These are phyloP conservation scores for Austroboletus niveus DNA, from an alignment of 1,284 basidiomycete genomes.

Conservation along the genomic window DNA sequence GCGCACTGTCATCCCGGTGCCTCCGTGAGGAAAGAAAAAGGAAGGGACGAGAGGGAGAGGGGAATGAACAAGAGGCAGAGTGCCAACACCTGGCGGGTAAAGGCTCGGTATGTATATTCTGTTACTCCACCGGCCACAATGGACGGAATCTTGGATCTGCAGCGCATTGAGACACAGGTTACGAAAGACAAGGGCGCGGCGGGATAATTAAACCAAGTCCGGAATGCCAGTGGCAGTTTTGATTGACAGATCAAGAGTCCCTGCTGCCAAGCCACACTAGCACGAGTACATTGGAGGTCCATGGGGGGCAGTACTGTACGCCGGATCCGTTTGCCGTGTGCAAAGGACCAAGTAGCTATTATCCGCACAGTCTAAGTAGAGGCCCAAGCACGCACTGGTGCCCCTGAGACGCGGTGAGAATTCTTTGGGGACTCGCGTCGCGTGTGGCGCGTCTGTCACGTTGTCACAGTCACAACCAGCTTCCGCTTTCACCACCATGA, in stretches of 20 bases:
- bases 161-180: too few relatives aligned
- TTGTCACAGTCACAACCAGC: slow-evolving; percentile 9
- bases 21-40: not conserved
- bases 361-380: too few relatives aligned
- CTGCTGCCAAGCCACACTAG: slow-evolving; percentile 1
- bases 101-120: not conserved
- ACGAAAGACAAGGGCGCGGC: too few relatives aligned
- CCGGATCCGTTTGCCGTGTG: too few relatives aligned
- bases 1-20: slow-evolving; percentile 3
- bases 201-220: not conserved
- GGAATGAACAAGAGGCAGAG: not conserved
- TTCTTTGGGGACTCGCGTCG: slow-evolving; percentile 2
- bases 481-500: slow-evolving; percentile 23
- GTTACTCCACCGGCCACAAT: too few relatives aligned
- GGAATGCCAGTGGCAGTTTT: not conserved
- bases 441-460: slow-evolving; percentile 21
- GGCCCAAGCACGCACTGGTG: too few relatives aligned
- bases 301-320: too few relatives aligned
- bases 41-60: not conserved
- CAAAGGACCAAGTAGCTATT: too few relatives aligned
- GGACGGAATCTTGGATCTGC: too few relatives aligned
- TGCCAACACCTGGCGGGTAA: slow-evolving; percentile 1
- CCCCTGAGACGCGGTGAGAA: too few relatives aligned
- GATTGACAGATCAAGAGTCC: not conserved
- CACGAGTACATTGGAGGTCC: not conserved